These are phyloP conservation scores for Colletotrichum noveboracense DNA, from an alignment of 2,329 filamentous ascomycete genomes.

Conservation along the genomic window DNA sequence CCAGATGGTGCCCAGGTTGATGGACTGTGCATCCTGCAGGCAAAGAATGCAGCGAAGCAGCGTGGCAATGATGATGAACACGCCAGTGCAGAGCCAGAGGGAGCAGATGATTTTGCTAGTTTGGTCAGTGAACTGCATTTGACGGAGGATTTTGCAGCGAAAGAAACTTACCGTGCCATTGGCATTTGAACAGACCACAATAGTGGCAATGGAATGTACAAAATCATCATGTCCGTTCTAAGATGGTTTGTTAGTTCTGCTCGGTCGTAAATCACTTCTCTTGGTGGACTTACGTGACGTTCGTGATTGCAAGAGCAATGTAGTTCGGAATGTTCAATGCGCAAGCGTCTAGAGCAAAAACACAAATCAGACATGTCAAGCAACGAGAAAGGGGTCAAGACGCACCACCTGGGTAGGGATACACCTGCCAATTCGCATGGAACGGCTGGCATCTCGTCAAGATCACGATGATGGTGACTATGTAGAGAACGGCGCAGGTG, in stretches of 20 bases:
- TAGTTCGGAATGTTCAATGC: constrained; percentile 21
- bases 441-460: constrained; percentile 26
- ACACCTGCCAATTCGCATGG: constrained; percentile 29
- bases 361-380: background rate
- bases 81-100: constrained; percentile 28
- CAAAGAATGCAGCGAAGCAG: constrained; percentile 27
- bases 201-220: constrained; percentile 27
- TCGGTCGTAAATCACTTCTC: background rate
- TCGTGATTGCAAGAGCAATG: constrained; percentile 27
- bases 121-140: background rate
- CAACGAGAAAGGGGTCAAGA: background rate
- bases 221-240: constrained; percentile 27
- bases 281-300: constrained; percentile 23
- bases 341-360: constrained; percentile 22
- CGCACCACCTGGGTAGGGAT: constrained; percentile 27
- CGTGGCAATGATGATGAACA: constrained; percentile 31
- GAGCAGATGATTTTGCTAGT: constrained; percentile 29
- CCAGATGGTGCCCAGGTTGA: constrained; percentile 29
- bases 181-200: constrained; percentile 28
- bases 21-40: constrained; percentile 25
- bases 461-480: constrained; percentile 26
- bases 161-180: constrained; percentile 15
- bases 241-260: background rate
- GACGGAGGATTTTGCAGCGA: background rate
- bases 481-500: constrained; percentile 18